Percentiles rank a stretch among this genome's conserved stretches.
Evolutionary conservation across 176 grass and related monocot genomes (phyloP).

Genomic region (Oryza rufipogon): DNA sequence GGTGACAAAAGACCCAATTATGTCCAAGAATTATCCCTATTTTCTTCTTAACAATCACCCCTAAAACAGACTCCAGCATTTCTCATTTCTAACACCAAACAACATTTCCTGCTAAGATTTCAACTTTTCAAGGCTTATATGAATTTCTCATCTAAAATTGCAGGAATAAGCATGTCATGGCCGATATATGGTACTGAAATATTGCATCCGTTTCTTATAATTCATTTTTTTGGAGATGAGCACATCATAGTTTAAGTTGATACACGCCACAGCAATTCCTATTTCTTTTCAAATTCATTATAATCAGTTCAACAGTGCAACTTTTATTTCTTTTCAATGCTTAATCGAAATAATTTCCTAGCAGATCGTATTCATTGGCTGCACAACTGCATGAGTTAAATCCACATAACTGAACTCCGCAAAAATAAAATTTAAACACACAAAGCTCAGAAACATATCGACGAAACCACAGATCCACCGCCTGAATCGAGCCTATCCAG

Average conservation of each 20-base stretch:
- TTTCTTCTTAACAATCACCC: too few species aligned
- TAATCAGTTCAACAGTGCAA: neutral
- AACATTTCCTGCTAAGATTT: neutral
- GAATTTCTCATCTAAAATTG: neutral
- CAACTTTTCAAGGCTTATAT: neutral
- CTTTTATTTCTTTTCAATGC: neutral
- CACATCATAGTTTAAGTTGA: neutral
- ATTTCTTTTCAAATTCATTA: neutral
- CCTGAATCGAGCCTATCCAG: neutral
- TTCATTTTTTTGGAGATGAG: neutral
- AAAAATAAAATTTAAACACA: neutral
- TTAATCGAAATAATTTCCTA: too few species aligned
- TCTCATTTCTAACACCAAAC: neutral
- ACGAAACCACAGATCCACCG: neutral
- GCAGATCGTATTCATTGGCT: too few species aligned
- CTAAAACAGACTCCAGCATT: neutral
- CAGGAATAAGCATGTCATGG: neutral
- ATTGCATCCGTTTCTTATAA: neutral
- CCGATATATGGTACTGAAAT: slow-evolving; percentile 5
- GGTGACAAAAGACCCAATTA: neutral
- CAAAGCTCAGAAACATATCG: neutral
- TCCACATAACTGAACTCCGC: neutral
- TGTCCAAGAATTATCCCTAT: neutral
- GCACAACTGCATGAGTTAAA: neutral
- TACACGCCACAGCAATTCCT: neutral